A percentile compares a stretch with the other conserved stretches of the same genome.
Conservation (phyloP, 2,329 filamentous ascomycete species). For the Macrophomina tecta region DNA sequence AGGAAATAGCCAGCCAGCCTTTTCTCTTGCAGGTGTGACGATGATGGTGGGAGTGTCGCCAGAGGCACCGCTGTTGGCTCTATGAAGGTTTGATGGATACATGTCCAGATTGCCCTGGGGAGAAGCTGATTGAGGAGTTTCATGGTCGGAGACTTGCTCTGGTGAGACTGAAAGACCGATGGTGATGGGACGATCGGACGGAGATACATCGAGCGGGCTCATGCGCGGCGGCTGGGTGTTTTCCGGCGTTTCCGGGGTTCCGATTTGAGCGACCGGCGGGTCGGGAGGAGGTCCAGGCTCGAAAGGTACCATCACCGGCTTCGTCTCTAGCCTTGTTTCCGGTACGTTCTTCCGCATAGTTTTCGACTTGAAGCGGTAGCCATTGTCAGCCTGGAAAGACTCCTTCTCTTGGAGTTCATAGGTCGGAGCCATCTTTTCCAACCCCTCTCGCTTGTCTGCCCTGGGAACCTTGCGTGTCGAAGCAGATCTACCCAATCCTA, state of each 20-base stretch:
- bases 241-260: constrained; percentile 1
- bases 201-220: constrained; percentile 61
- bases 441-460: constrained; percentile 1
- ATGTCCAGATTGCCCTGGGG: not conserved
- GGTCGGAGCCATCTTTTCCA: constrained; percentile 11
- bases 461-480: constrained; percentile 22
- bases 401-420: constrained; percentile 23
- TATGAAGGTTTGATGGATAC: constrained; percentile 39
- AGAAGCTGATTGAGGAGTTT: constrained; percentile 15
- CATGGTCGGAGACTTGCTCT: constrained; percentile 51
- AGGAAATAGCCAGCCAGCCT: constrained; percentile 61
- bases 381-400: constrained; percentile 9
- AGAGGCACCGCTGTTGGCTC: constrained; percentile 46
- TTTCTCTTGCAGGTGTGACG: constrained; percentile 59
- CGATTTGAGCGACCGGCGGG: constrained; percentile 9
- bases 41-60: constrained; percentile 58
- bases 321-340: constrained; percentile 1
- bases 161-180: constrained; percentile 73
- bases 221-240: not conserved
- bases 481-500: not conserved
- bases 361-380: constrained; percentile 32
- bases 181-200: constrained; percentile 72
- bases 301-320: constrained; percentile 12
- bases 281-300: constrained; percentile 15
- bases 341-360: constrained; percentile 31